Evolutionary conservation across 805 yeast species (phyloP).

Genomic region (Candida incommunis): DNA sequence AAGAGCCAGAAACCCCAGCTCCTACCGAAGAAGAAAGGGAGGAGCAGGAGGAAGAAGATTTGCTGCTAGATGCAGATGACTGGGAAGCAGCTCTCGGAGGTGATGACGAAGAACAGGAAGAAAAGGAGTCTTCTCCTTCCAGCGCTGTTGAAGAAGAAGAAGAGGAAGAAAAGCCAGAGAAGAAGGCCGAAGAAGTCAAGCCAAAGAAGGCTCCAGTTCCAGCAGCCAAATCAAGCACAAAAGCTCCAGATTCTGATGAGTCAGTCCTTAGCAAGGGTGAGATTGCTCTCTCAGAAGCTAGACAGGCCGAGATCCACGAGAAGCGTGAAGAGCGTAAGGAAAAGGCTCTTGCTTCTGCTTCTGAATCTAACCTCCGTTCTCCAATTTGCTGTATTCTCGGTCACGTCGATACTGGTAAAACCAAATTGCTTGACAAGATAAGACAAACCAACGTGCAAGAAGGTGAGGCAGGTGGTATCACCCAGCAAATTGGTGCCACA

Average conservation of each 20-base stretch:
- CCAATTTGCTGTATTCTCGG: constrained; percentile 99
- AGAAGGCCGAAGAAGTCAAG: constrained; percentile 15
- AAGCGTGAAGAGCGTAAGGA: constrained; percentile 23
- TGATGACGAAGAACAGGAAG: constrained; percentile 18
- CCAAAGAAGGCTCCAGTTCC: constrained; percentile 15
- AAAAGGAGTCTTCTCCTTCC: constrained; percentile 7
- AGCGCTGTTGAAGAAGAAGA: constrained; percentile 6
- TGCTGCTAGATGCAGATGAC: constrained; percentile 27
- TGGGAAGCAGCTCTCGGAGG: constrained; percentile 60
- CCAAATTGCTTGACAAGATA: constrained; percentile 88
- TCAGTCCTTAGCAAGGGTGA: constrained; percentile 18
- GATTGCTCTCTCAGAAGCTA: constrained; percentile 21
- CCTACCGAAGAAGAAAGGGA: constrained; percentile 7
- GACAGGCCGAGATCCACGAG: constrained; percentile 26
- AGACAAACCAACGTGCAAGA: constrained; percentile 99
- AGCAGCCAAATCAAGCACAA: constrained; percentile 3
- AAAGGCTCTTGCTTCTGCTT: constrained; percentile 23
- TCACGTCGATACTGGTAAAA: constrained; percentile 99
- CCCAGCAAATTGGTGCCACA: constrained; percentile 99
- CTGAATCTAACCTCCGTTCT: constrained; percentile 65
- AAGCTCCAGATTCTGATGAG: constrained; percentile 17
- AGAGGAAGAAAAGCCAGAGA: constrained; percentile 7
- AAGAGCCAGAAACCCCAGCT: constrained; percentile 8
- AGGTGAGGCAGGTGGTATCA: constrained; percentile 99
- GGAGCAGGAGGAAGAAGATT: constrained; percentile 12